Conservation (phyloP, 2,329 filamentous ascomycete genomes). For the Pyrenochaeta sp. region DNA sequence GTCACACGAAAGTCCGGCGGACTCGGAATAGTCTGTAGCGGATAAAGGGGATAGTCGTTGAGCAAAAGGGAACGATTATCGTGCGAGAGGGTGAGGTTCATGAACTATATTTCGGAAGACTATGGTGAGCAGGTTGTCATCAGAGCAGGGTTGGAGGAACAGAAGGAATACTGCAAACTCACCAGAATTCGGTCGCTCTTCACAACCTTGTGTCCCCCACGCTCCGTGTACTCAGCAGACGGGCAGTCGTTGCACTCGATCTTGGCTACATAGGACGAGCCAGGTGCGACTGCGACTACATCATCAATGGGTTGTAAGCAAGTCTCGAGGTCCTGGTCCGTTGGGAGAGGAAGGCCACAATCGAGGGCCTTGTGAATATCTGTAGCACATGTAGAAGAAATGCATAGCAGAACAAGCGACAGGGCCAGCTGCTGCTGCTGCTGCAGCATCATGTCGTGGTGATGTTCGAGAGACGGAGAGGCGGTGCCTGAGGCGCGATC, state of each 20-base stretch:
- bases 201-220: slow-evolving; percentile 12
- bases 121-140: not conserved
- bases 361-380: slow-evolving; percentile 21
- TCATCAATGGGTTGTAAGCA: slow-evolving; percentile 35
- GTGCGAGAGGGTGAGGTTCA: slow-evolving; percentile 42
- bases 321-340: slow-evolving; percentile 14
- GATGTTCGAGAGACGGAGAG: slow-evolving; percentile 11
- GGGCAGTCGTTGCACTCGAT: slow-evolving; percentile 42
- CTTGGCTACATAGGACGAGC: slow-evolving; percentile 40
- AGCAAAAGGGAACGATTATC: slow-evolving; percentile 39
- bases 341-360: slow-evolving; percentile 15
- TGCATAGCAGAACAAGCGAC: slow-evolving; percentile 18
- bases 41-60: slow-evolving; percentile 37
- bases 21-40: slow-evolving; percentile 33
- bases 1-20: slow-evolving; percentile 30
- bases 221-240: slow-evolving; percentile 13
- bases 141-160: slow-evolving; percentile 1
- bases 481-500: slow-evolving; percentile 13
- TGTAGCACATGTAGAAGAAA: slow-evolving; percentile 9
- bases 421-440: slow-evolving; percentile 11
- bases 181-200: slow-evolving; percentile 37
- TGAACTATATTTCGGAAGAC: slow-evolving; percentile 26
- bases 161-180: slow-evolving; percentile 10
- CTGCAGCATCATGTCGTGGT: slow-evolving; percentile 6
- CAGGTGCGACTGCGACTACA: slow-evolving; percentile 33